phyloP scores from a whole-genome alignment of 495 filamentous ascomycete species.

The Neurospora sp. region DNA sequence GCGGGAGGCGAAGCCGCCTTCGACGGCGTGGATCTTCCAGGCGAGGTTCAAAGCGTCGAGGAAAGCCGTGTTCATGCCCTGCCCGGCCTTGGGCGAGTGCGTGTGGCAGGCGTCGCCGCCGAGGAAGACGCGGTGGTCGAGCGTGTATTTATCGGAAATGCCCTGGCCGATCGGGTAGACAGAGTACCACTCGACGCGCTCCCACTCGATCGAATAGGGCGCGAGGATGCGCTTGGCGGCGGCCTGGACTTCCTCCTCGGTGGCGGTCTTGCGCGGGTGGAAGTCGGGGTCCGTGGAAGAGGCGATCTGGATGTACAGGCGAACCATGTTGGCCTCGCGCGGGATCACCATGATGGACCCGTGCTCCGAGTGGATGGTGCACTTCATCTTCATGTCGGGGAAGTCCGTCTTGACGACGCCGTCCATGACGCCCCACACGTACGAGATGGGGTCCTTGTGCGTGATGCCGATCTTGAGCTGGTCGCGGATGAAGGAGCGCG shows the following conservation, averaged over 20 bases:
- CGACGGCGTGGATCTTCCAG: slow-evolving; percentile 72
- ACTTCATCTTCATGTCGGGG: slow-evolving; percentile 84
- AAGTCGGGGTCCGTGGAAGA: slow-evolving; percentile 54
- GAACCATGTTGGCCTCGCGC: slow-evolving; percentile 63
- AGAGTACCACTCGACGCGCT: slow-evolving; percentile 56
- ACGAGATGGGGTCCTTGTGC: slow-evolving; percentile 53
- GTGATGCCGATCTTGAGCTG: slow-evolving; percentile 53
- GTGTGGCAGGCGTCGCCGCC: slow-evolving; percentile 79
- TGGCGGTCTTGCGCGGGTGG: slow-evolving; percentile 51
- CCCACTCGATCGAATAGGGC: slow-evolving; percentile 63
- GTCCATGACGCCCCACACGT: slow-evolving; percentile 72
- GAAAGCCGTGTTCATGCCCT: slow-evolving; percentile 81
- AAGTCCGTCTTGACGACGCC: slow-evolving; percentile 68
- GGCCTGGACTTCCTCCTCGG: slow-evolving; percentile 55
- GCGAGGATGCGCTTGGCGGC: slow-evolving; percentile 56
- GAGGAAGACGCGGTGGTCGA: slow-evolving; percentile 62
- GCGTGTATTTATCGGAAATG: slow-evolving; percentile 55
- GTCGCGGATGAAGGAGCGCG: slow-evolving; percentile 48
- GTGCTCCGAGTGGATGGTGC: slow-evolving; percentile 60
- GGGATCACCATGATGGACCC: slow-evolving; percentile 73
- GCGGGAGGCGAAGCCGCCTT: slow-evolving; percentile 49
- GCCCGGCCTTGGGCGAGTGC: slow-evolving; percentile 70
- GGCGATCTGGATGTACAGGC: slow-evolving; percentile 67
- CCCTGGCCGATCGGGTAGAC: slow-evolving; percentile 68
- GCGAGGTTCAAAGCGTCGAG: slow-evolving; percentile 73